Evolutionary conservation across 352 stramenopile species (phyloP), one percentile per base, ranked within the genome.

Genomic region (Albugo candida): DNA sequence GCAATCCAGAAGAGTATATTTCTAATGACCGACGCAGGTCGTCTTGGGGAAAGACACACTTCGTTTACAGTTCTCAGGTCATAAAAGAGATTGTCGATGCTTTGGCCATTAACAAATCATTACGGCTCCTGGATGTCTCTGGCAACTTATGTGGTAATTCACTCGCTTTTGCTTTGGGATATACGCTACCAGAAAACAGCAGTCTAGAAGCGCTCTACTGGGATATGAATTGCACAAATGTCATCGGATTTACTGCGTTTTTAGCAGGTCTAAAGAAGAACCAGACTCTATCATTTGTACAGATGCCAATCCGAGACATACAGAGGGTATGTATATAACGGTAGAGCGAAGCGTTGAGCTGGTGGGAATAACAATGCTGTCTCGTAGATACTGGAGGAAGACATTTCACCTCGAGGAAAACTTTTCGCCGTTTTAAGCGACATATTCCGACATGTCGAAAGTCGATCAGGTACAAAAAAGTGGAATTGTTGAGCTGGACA

Each of bases 221-320:
- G 73, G 76, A 89, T 41, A 65, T 61, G 35, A 89, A 86, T 45
- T 70, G 65, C 48, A 81, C 68, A 48, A 83, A 67, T 0, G 63
- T 86, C 24, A 68, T 78, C 20, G 76, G 76, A 8, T 83, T 83
- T 48, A 45, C 63, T 21, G 49, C 53, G 12, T 83, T 87, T 31
- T 74, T 83, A 59, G 63, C 74, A 13, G 70, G 67, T 2, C 48
- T 85, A 2, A 13, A 67, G 35, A 56, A 61, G 34, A 88, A 88
- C 42, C 58, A 55, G 12, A 80, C 69, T 16, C 48, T 88, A 17
- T 58, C 63, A 10, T 71, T 84, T 55, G 69, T 88, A 39, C 68
- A 81, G 38, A 73, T 88, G 54, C 72, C 76, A 11, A 82, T 88
- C 47, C 61, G 80, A 50, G 76, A 88, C 52, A 85, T 71, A 27